A percentile compares a stretch with the other conserved stretches of the same genome.
Evolutionary conservation across 1,139 yeast species (phyloP).

Genomic region (Sugiyamaella castrensis): DNA sequence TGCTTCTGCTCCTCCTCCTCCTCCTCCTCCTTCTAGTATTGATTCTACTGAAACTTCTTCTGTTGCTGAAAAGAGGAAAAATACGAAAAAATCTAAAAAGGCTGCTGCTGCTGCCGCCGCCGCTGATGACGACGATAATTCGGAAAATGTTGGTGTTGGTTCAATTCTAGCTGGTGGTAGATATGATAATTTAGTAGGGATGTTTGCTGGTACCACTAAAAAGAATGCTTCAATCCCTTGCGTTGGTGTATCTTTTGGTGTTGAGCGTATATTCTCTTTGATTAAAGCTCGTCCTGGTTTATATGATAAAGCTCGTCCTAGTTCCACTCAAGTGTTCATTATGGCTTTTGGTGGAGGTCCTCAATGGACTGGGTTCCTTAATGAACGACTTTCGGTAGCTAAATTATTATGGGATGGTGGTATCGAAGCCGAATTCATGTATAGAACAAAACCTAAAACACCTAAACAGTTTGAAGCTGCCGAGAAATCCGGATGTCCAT

Average conservation of each 20-base stretch:
- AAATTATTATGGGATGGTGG: conserved; percentile 84
- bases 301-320: conserved; percentile 63
- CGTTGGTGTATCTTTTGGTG: conserved; percentile 95
- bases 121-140: conserved; percentile 78
- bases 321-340: conserved; percentile 86
- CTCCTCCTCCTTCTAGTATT: conserved; percentile 44
- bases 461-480: conserved; percentile 98
- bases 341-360: conserved; percentile 99
- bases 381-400: conserved; percentile 85
- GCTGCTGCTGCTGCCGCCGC: conserved; percentile 33
- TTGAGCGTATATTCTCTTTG: conserved; percentile 87
- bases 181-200: conserved; percentile 91
- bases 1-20: conserved; percentile 87
- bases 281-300: conserved; percentile 69
- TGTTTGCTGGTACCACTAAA: conserved; percentile 77
- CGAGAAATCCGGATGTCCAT: conserved; percentile 85
- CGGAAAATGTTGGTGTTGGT: conserved; percentile 96
- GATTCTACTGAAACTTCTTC: conserved; percentile 14
- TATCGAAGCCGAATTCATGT: conserved; percentile 83
- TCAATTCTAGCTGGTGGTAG: conserved; percentile 99
- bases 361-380: conserved; percentile 87
- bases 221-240: conserved; percentile 82
- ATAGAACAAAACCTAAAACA: conserved; percentile 88
- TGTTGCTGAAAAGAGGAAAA: conserved; percentile 42
- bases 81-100: conserved; percentile 27